Evolutionary conservation across 495 filamentous ascomycete genomes (phyloP).

Genomic region (Penicillium turbatum): DNA sequence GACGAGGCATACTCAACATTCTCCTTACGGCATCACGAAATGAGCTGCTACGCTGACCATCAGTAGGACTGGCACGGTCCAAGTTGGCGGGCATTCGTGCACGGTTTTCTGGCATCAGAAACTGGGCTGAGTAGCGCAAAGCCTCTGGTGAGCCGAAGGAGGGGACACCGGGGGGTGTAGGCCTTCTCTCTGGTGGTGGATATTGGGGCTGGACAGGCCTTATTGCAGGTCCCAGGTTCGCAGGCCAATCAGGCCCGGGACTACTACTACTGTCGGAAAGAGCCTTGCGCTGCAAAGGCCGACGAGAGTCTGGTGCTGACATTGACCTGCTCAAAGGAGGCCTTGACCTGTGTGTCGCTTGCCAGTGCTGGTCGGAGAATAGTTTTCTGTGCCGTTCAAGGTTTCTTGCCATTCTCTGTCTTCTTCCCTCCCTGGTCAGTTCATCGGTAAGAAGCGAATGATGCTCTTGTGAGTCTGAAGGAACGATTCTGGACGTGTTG

Average conservation of each 20-base stretch:
- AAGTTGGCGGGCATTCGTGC: background rate
- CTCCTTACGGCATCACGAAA: slow-evolving; percentile 27
- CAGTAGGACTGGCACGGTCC: background rate
- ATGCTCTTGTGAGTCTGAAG: slow-evolving; percentile 7
- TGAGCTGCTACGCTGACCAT: slow-evolving; percentile 10
- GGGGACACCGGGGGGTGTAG: slow-evolving; percentile 47
- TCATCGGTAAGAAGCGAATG: background rate
- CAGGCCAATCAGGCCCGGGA: slow-evolving; percentile 22
- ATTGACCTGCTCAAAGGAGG: background rate
- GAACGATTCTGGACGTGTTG: slow-evolving; percentile 34
- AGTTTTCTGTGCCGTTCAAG: slow-evolving; percentile 13
- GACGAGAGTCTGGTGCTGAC: background rate
- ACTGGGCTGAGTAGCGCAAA: slow-evolving; percentile 29
- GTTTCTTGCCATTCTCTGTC: slow-evolving; percentile 1
- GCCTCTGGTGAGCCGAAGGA: slow-evolving; percentile 46
- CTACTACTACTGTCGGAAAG: slow-evolving; percentile 12
- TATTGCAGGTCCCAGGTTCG: slow-evolving; percentile 24
- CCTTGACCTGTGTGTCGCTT: background rate
- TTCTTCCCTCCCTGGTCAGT: background rate
- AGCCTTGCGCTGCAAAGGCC: slow-evolving; percentile 16
- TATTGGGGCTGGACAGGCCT: slow-evolving; percentile 31
- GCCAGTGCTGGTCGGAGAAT: slow-evolving; percentile 16
- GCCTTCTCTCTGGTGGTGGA: slow-evolving; percentile 38
- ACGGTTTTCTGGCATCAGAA: slow-evolving; percentile 9
- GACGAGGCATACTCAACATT: slow-evolving; percentile 23